A percentile compares a stretch with the other conserved stretches of the same genome.
These are phyloP conservation scores for Paecilomyces fulvus DNA, from an alignment of 2,329 filamentous ascomycete genomes.

Conservation along the genomic window DNA sequence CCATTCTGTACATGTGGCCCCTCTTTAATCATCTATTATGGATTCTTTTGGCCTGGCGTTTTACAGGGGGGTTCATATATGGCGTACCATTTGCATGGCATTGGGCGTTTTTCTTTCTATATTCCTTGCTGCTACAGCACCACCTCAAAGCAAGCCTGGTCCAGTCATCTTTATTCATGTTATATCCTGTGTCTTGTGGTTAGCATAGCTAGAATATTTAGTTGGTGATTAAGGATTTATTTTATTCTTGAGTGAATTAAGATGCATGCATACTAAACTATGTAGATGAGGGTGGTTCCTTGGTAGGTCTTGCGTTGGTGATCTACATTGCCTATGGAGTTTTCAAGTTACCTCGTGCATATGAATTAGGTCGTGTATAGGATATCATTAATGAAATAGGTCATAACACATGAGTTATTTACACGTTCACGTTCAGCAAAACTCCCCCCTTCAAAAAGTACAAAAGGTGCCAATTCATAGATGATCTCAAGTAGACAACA, in stretches of 20 bases:
- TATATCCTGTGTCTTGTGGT: neutral
- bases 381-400: no score
- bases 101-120: constrained; percentile 15
- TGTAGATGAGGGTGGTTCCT: constrained; percentile 15
- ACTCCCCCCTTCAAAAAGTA: no score
- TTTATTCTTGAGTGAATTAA: neutral
- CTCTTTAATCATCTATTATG: neutral
- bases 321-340: no score
- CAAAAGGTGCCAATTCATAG: no score
- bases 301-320: constrained; percentile 8
- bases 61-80: constrained; percentile 4
- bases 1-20: neutral
- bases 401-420: no score
- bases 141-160: neutral
- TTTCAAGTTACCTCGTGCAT: no score
- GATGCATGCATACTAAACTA: neutral
- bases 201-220: neutral
- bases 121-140: neutral
- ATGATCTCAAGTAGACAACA: neutral
- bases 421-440: no score
- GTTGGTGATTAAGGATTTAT: neutral
- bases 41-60: constrained; percentile 9
- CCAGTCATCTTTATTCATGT: neutral
- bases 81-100: constrained; percentile 17
- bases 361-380: no score